These are phyloP conservation scores for Phalaenopsis equestris DNA, from an alignment of 106 monocot genomes.

Conservation along the genomic window DNA sequence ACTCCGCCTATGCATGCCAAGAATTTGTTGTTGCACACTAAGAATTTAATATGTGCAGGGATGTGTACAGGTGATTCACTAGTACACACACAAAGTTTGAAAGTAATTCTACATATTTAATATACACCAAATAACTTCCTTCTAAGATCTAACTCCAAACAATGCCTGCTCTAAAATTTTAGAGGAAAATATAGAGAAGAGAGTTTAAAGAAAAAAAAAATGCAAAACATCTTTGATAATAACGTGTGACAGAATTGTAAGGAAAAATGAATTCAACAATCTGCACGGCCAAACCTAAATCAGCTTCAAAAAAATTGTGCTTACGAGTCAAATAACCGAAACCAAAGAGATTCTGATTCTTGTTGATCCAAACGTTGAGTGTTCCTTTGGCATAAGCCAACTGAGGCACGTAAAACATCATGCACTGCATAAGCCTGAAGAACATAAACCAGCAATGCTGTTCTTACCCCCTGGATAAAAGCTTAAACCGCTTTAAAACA, in stretches of 20 bases:
- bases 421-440: constrained; percentile 50
- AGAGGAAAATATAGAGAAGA: not conserved
- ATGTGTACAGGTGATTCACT: not conserved
- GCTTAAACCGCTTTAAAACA: not conserved
- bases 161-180: not conserved
- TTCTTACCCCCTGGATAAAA: not conserved
- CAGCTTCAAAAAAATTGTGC: constrained; percentile 12
- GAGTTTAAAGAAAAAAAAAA: not conserved
- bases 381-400: constrained; percentile 88
- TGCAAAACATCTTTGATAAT: not conserved
- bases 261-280: not conserved
- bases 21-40: not conserved
- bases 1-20: not conserved
- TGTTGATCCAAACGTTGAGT: constrained; percentile 51
- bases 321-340: constrained; percentile 84
- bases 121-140: not conserved
- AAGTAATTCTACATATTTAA: not conserved
- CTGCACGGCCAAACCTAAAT: not conserved
- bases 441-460: not conserved
- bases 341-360: constrained; percentile 94
- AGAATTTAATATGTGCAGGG: not conserved
- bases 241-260: not conserved
- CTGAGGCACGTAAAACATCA: constrained; percentile 56
- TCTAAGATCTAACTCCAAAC: not conserved
- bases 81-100: not conserved